Evolutionary conservation across 176 grass and related monocot species (phyloP), one percentile per base, ranked within the genome.

Genomic region (Tillandsia fasciculata): DNA sequence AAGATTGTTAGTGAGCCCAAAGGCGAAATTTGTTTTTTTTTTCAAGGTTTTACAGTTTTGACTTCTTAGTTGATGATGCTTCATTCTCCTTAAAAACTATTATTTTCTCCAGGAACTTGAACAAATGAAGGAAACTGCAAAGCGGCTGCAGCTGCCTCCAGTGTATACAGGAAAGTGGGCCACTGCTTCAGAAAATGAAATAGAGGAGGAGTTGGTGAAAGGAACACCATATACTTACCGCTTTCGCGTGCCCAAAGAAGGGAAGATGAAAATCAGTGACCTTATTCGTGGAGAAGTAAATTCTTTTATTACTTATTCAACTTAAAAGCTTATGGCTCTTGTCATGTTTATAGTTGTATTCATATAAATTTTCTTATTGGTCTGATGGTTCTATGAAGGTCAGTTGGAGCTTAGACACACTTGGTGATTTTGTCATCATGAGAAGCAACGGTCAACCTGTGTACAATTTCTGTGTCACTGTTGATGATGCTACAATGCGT

Each of bases 391-490:
- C 93, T 17, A 63, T 99, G 83, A 99, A 99, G 89, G 94, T 99
- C 82, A 90, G 84, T 64, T 99, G 94, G 94, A 90, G 82, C 63
- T 52, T 99, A 64, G 83, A 93, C 51, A 99, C 89, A 5, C 89
- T 99, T 51, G 89, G 94, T 63, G 94, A 99, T 70, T 99, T 99
- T 52, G 89, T 99, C 72, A 90, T 99, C 51, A 99, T 99, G 94
- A 87, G 94, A 83, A 99, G 94, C 80, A 99, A 99, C 14, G 94
- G 94, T 10, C 94, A 99, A 57, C 94, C 94, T 75, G 94, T 99
- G 48, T 99, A 99, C 82, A 99, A 99, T 86, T 99, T 99, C 28
- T 99, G 94, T 83, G 94, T 99, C 56, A 99, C 94, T 15, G 89
- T 99, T 65, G 94, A 99, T 56, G 94, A 99, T 71, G 87, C 94